These are phyloP conservation scores for Trichoderma gamsii DNA, from an alignment of 495 filamentous ascomycete species.

Conservation along the genomic window DNA sequence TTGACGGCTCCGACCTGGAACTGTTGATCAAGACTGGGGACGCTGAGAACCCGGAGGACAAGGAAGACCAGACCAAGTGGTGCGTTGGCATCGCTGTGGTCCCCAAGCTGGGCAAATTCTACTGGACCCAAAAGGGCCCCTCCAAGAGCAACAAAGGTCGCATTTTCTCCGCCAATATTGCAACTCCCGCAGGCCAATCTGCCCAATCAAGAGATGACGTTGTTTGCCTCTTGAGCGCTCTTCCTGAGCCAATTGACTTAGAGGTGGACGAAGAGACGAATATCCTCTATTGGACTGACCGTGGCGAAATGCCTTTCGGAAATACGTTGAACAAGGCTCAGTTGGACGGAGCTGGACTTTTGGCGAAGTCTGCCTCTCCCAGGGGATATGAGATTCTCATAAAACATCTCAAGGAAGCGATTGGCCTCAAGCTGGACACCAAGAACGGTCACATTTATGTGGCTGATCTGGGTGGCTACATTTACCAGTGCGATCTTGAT, in stretches of 20 bases:
- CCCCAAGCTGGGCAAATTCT: constrained; percentile 28
- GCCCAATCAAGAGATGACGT: constrained; percentile 32
- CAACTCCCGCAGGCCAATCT: not conserved
- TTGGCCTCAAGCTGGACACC: constrained; percentile 37
- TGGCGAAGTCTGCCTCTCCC: not conserved
- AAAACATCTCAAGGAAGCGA: constrained; percentile 39
- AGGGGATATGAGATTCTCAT: constrained; percentile 20
- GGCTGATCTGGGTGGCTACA: constrained; percentile 33
- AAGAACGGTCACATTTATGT: constrained; percentile 32
- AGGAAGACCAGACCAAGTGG: constrained; percentile 33
- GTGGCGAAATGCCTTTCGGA: constrained; percentile 39
- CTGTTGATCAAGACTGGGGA: constrained; percentile 31
- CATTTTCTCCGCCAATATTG: constrained; percentile 33
- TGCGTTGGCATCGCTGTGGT: constrained; percentile 44
- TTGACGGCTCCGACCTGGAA: constrained; percentile 37
- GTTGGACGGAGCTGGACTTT: constrained; percentile 8
- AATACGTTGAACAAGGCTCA: constrained; percentile 33
- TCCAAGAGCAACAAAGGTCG: constrained; percentile 36
- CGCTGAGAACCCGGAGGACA: constrained; percentile 18
- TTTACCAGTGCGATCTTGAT: constrained; percentile 1
- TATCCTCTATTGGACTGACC: constrained; percentile 45
- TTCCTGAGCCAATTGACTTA: constrained; percentile 49
- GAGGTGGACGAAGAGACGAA: constrained; percentile 34
- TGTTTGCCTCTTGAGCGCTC: constrained; percentile 28
- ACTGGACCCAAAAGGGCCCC: constrained; percentile 48